Base-by-base conservation (phyloP, 2,329 filamentous ascomycete genomes). In the Neonectria sp. region DNA sequence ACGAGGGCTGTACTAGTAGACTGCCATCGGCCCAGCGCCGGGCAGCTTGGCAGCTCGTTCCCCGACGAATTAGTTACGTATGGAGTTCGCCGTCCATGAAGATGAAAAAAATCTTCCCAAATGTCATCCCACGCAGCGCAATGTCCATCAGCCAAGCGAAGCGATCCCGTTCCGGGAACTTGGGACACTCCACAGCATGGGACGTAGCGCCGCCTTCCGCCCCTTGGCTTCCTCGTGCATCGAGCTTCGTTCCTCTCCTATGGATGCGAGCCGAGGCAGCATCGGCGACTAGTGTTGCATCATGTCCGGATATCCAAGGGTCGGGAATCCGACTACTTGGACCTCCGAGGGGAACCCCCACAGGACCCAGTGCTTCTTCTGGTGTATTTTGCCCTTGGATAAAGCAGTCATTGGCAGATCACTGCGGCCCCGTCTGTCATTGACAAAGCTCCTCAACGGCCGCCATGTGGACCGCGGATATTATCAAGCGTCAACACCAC, bases 51-150 rank as follows among this genome's bases (percentile, higher is more conserved):
- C 29, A 35, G 11, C 29, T 35, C n/a, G 12, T 15, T n/a, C 51
- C 29, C 11, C 51, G 31, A 21, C 15, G 6, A 29, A 21, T 3
- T 11, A 21, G 37, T 53, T 35, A 53, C 51, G 31, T 35, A 53
- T 45, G 3, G 8, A 24, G 6, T 24, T 45, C n/a, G n/a, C 12
- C 29, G 31, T n/a, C n/a, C 31, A 35, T n/a, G 49, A 52, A 52
- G 40, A 2, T 21, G 21, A 21, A 21, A 21, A 21, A 21, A 21
- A 21, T 21, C 21, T 24, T 27, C 31, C 29, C 40, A 13, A 17
- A 55, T 52, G 43, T 35, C 62, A 65, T 65, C 62, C 56, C 62
- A 45, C 55, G 62, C 49, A 24, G 33, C n/a, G 40, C 31, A 15
- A 53, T 51, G 48, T 24, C 29, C 27, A 31, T 43, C 40, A 27